Percentiles rank a stretch among this genome's conserved stretches.
Evolutionary conservation across 2,329 filamentous ascomycete genomes (phyloP).

Genomic region (Fusarium nanum): DNA sequence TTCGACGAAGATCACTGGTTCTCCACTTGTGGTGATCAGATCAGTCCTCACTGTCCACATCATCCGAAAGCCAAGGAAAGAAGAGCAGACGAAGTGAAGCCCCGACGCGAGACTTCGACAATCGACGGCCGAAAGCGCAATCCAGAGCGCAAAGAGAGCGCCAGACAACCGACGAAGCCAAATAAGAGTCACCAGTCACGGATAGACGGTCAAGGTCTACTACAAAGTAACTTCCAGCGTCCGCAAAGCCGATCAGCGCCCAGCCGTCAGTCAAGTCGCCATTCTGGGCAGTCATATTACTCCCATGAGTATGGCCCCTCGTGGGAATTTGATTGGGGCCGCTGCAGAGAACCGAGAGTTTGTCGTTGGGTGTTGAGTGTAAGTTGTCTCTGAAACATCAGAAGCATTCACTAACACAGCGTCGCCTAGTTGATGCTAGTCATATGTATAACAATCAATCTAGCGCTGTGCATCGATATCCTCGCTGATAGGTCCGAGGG

Average conservation of each 20-base stretch:
- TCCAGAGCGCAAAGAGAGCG: no score
- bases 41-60: not conserved
- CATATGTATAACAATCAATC: not conserved
- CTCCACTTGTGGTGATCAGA: not conserved
- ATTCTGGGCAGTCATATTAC: no score
- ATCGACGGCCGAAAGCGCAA: not conserved
- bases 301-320: no score
- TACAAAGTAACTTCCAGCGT: not conserved
- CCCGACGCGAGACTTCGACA: fast-evolving
- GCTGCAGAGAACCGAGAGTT: not conserved
- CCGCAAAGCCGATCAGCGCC: not conserved
- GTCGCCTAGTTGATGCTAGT: not conserved
- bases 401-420: no score
- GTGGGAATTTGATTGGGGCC: not conserved
- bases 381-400: not conserved
- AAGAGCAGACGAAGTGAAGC: not conserved
- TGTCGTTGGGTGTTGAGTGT: not conserved
- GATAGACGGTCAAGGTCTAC: not conserved
- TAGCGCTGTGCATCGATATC: not conserved
- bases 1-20: not conserved
- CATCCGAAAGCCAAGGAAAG: not conserved
- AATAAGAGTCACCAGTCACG: not conserved
- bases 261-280: not conserved
- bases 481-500: no score
- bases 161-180: not conserved